phyloP scores from a whole-genome alignment of 805 yeast genomes.

The Candida hungchunana region DNA sequence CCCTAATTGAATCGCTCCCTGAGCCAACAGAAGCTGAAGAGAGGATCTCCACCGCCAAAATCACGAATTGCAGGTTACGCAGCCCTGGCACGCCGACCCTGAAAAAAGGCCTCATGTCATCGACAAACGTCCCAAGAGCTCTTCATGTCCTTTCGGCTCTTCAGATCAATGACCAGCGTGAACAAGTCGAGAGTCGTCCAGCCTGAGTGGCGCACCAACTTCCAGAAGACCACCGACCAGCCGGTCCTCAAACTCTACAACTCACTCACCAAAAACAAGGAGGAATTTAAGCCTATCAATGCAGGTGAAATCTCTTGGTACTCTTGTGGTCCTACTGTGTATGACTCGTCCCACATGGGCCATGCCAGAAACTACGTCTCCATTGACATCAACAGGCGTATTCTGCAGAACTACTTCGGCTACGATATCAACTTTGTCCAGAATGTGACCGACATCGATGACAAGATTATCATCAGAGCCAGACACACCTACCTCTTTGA shows the following conservation, averaged over 20 bases:
- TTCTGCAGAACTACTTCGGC: conserved; percentile 87
- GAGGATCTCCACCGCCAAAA: too few species aligned
- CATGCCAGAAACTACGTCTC: conserved; percentile 97
- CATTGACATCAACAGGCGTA: conserved; percentile 87
- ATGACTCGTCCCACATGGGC: conserved; percentile 96
- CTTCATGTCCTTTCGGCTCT: too few species aligned
- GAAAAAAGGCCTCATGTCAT: too few species aligned
- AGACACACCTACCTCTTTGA: conserved; percentile 83
- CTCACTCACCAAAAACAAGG: conserved; percentile 78
- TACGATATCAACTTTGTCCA: conserved; percentile 86
- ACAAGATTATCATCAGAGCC: conserved; percentile 91
- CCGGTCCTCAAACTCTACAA: conserved; percentile 67
- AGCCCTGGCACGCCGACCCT: too few species aligned
- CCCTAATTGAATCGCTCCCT: too few species aligned
- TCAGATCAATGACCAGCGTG: conserved; percentile 26
- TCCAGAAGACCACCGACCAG: conserved; percentile 13
- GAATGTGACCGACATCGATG: conserved; percentile 98
- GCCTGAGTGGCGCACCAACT: conserved; percentile 51
- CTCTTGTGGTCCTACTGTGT: conserved; percentile 98
- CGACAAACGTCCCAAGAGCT: too few species aligned
- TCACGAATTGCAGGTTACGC: too few species aligned
- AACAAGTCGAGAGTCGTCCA: conserved; percentile 35
- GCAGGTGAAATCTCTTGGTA: conserved; percentile 83
- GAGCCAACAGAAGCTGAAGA: too few species aligned
- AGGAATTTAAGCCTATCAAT: conserved; percentile 65